Evolutionary conservation across 2,329 filamentous ascomycete species (phyloP).

Genomic region (Geoglossum cookeanum): DNA sequence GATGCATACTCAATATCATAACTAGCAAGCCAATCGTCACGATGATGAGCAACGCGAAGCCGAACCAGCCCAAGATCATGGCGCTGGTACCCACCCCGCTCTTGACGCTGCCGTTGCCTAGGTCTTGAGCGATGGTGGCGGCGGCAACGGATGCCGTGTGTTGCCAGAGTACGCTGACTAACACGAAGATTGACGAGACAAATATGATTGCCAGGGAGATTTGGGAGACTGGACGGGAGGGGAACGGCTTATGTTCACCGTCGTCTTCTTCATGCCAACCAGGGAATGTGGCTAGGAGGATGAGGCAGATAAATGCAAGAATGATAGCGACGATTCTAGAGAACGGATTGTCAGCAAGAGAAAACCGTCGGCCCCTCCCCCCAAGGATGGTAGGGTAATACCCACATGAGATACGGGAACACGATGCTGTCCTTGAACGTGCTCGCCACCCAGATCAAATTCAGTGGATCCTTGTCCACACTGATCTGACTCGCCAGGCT

Average conservation of each 20-base stretch:
- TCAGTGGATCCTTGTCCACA: constrained; percentile 86
- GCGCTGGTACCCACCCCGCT: constrained; percentile 83
- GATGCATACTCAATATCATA: constrained; percentile 86
- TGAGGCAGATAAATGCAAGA: constrained; percentile 87
- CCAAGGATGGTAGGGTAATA: constrained; percentile 8
- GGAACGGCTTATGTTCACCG: constrained; percentile 83
- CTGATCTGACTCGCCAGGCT: constrained; percentile 74
- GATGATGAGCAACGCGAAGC: constrained; percentile 79
- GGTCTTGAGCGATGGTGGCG: constrained; percentile 78
- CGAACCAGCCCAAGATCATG: constrained; percentile 97
- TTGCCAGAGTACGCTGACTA: constrained; percentile 60
- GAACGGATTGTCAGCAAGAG: not conserved
- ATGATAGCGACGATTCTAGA: constrained; percentile 86
- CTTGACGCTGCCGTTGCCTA: constrained; percentile 74
- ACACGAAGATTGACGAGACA: constrained; percentile 43
- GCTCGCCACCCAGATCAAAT: constrained; percentile 88
- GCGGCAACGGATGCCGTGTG: constrained; percentile 94
- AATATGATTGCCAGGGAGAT: constrained; percentile 85
- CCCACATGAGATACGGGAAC: constrained; percentile 88
- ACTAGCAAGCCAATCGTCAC: constrained; percentile 88
- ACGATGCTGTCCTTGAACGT: constrained; percentile 98
- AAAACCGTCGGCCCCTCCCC: no score
- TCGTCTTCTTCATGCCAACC: constrained; percentile 91
- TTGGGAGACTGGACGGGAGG: constrained; percentile 79
- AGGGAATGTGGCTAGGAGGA: constrained; percentile 89